phyloP scores from a whole-genome alignment of 441 rosid genomes.

The Geranium incanum region DNA sequence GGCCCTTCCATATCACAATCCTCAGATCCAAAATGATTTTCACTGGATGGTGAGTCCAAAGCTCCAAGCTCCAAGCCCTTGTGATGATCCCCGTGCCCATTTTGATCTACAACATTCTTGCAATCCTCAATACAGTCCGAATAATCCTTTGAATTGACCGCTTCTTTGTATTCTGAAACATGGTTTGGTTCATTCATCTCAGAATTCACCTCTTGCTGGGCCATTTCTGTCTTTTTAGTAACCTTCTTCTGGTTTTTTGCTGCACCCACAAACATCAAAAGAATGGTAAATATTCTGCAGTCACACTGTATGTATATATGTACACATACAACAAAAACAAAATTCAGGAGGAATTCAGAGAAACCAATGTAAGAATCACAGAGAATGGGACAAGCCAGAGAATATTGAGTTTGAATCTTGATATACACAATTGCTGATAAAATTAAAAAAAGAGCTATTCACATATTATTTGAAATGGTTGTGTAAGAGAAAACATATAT shows the following conservation, averaged over 20 bases:
- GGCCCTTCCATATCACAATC: background rate
- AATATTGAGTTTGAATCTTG: too few relatives aligned
- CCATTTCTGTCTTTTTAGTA: constrained; percentile 9
- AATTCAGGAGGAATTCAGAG: background rate
- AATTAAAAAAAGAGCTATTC: too few relatives aligned
- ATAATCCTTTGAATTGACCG: constrained; percentile 28
- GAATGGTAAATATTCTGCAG: constrained; percentile 1
- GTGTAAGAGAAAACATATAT: too few relatives aligned
- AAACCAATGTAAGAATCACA: background rate
- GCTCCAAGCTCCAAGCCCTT: too few relatives aligned
- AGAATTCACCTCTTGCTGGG: constrained; percentile 16
- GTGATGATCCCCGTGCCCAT: too few relatives aligned
- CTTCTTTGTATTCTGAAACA: constrained; percentile 29
- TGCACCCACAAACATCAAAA: constrained; percentile 30
- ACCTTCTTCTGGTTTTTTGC: constrained; percentile 38
- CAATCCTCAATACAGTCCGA: constrained; percentile 20
- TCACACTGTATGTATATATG: background rate
- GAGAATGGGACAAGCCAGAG: background rate
- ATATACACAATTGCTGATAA: too few relatives aligned
- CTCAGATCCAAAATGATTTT: background rate
- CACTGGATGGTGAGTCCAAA: constrained; percentile 5
- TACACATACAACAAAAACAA: background rate
- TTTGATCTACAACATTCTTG: background rate
- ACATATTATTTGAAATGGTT: too few relatives aligned
- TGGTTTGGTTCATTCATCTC: constrained; percentile 19